These are phyloP conservation scores for Lactifluus subvellereus DNA, from an alignment of 768 basidiomycete species.

Conservation along the genomic window DNA sequence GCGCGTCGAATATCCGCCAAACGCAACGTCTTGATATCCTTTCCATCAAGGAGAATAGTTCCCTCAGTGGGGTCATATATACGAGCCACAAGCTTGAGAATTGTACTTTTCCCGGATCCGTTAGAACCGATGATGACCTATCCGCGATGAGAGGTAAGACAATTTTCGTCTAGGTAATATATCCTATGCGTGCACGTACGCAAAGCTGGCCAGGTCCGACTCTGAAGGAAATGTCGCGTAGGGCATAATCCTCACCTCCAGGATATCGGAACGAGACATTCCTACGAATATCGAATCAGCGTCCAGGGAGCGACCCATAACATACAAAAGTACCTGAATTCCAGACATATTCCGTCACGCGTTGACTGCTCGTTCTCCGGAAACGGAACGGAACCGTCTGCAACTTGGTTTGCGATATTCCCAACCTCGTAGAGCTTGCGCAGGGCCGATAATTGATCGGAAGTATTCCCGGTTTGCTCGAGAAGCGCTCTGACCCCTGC, in stretches of 20 bases:
- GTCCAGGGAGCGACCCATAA: constrained; percentile 22
- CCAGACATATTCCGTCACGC: constrained; percentile 40
- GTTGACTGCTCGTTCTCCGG: constrained; percentile 17
- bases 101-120: constrained; percentile 75
- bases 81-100: constrained; percentile 66
- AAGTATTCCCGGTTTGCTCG: constrained; percentile 49
- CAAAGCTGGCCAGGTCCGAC: constrained; percentile 67
- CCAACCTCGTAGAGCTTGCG: constrained; percentile 60
- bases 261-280: constrained; percentile 73
- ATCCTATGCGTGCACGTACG: constrained; percentile 36
- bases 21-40: constrained; percentile 56
- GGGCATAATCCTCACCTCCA: constrained; percentile 43
- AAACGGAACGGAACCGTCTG: constrained; percentile 46
- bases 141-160: neutral
- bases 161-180: neutral
- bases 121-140: constrained; percentile 76
- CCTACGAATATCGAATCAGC: constrained; percentile 32
- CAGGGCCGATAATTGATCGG: constrained; percentile 47
- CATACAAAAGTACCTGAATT: constrained; percentile 45
- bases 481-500: constrained; percentile 43
- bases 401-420: constrained; percentile 52
- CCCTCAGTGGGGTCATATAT: constrained; percentile 68
- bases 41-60: constrained; percentile 58
- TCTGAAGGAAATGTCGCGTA: constrained; percentile 63
- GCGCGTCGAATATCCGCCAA: constrained; percentile 60